Percentiles rank a stretch among this genome's conserved stretches.
Evolutionary conservation across 2,329 filamentous ascomycete genomes (phyloP).

Genomic region (Diaporthe vexans): DNA sequence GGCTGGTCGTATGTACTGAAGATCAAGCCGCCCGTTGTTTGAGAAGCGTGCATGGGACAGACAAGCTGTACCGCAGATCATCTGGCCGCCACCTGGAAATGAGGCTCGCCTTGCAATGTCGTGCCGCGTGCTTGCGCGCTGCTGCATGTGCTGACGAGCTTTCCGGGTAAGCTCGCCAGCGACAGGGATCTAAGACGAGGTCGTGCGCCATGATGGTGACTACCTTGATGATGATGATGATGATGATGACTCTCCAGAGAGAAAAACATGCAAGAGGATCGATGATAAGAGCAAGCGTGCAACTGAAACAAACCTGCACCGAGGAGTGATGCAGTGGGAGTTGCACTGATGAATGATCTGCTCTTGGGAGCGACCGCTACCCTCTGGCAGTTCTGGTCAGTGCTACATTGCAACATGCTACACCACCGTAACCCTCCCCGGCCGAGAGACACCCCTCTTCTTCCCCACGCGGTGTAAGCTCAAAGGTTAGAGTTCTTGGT

Average conservation of each 20-base stretch:
- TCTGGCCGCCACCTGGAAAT: constrained; percentile 19
- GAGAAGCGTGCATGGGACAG: constrained; percentile 24
- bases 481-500: neutral
- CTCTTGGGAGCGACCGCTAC: neutral
- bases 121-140: constrained; percentile 6
- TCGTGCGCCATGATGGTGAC: neutral
- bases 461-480: neutral
- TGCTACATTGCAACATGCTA: neutral
- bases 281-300: neutral
- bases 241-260: neutral
- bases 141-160: constrained; percentile 1
- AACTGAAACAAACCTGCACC: constrained; percentile 14
- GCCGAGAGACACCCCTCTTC: neutral
- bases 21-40: constrained; percentile 29
- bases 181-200: neutral
- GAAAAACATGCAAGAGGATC: neutral
- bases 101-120: constrained; percentile 24
- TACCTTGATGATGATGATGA: neutral
- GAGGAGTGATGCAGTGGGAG: constrained; percentile 21
- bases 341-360: constrained; percentile 33
- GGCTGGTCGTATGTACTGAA: neutral
- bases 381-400: neutral
- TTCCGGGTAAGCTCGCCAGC: neutral
- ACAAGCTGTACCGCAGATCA: constrained; percentile 31
- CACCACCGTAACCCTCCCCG: neutral